Base-by-base conservation (phyloP, 2,329 filamentous ascomycete species). In the Allantophomopsis lycopodina region DNA sequence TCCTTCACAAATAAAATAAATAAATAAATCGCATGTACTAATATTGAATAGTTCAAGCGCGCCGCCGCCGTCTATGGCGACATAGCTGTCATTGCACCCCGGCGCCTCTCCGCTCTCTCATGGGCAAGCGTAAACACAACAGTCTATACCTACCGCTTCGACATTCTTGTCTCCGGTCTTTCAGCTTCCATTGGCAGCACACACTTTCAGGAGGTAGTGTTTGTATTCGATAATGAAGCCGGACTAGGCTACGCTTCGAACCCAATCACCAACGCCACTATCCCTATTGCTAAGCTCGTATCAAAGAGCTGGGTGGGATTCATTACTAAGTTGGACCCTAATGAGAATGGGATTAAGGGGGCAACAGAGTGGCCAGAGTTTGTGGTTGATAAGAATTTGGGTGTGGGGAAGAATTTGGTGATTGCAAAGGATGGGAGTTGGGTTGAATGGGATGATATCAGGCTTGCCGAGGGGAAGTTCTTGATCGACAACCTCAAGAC, bases 201-300 rank as follows among this genome's bases (percentile, higher is more conserved):
- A 31, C 64, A 66, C 46, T 65, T 64, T 50, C 55, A 66, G 42
- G 69, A 73, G 50, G 65, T 73, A 0, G 59, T 62, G 1, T 72
- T 71, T 43, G 69, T 74, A 7, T 69, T 76, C 38, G 51, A 70
- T 45, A 75, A 76, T 45, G 52, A 62, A 6, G 44, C 59, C 4
- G 71, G 69, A 1, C 42, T 55, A 2, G 69, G 69, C 1, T 71
- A 68, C 42, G 37, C 44, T 2, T 42, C 37, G 1, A 59, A 57
- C 41, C 64, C 64, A 1, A 62, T 67, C 33, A 36, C 35, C 0
- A 34, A 46, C 8, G 20, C 6, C 16, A 39, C 5, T 18, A 36
- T 21, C 32, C 14, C 15, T 14, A 12, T 40, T 6, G 32, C 38
- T 17, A 33, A 38, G 3, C 20, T 42, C 3, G 48, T 50, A 43